These are phyloP conservation scores for Suillus americanus DNA, from an alignment of 768 basidiomycete genomes.

Conservation along the genomic window DNA sequence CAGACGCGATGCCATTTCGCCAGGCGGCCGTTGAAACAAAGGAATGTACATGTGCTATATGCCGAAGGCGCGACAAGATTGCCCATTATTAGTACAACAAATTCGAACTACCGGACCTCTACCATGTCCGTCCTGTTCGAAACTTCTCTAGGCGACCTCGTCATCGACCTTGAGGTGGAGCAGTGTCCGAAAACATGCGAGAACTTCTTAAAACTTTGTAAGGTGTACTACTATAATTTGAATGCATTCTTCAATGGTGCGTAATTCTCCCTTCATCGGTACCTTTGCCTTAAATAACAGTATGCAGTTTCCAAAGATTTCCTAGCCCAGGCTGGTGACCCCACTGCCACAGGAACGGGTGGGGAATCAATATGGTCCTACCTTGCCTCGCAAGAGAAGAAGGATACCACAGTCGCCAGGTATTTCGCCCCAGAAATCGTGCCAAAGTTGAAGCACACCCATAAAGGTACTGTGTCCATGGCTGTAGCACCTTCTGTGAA, in stretches of 20 bases:
- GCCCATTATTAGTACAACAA: background rate
- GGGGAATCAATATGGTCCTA: constrained; percentile 89
- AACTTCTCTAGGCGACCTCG: constrained; percentile 95
- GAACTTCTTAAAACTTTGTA: constrained; percentile 98
- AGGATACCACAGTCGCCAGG: constrained; percentile 49
- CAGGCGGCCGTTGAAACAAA: constrained; percentile 52
- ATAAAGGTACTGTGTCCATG: constrained; percentile 94
- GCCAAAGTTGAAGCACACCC: constrained; percentile 79
- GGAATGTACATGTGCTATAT: background rate
- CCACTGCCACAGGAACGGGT: constrained; percentile 90
- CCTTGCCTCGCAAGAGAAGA: constrained; percentile 48
- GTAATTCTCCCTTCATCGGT: constrained; percentile 26
- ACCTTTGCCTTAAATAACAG: constrained; percentile 3
- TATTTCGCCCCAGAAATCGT: constrained; percentile 87
- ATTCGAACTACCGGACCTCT: background rate
- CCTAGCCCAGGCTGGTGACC: constrained; percentile 95
- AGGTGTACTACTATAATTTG: constrained; percentile 94
- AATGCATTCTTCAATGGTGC: constrained; percentile 98
- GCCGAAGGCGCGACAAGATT: background rate
- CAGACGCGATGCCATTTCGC: constrained; percentile 88
- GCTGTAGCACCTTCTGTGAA: constrained; percentile 85
- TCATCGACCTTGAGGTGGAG: constrained; percentile 93
- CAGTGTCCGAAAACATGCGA: constrained; percentile 87
- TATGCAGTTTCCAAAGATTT: constrained; percentile 91
- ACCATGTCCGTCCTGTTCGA: constrained; percentile 94